Evolutionary conservation across 768 basidiomycete species (phyloP).

Genomic region (Leccinellum albellum): DNA sequence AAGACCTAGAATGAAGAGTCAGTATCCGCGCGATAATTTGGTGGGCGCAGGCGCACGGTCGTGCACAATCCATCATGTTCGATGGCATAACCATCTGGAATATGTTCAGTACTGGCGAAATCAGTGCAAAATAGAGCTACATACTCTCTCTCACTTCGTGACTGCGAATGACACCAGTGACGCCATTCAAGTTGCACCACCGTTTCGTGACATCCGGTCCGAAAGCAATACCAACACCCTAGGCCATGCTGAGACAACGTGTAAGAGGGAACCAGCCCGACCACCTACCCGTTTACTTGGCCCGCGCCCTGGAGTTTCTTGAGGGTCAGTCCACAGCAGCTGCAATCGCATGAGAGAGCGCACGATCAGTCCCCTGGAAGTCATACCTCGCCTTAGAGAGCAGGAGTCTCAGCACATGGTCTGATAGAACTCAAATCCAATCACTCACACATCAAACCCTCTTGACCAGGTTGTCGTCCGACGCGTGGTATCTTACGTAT

Average conservation of each 20-base stretch:
- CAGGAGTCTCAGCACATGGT: slow-evolving; percentile 8
- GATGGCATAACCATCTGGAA: slow-evolving; percentile 82
- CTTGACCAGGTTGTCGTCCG: slow-evolving; percentile 88
- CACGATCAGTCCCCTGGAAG: not conserved
- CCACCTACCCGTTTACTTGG: slow-evolving; percentile 89
- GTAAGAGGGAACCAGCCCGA: not conserved
- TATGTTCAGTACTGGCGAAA: slow-evolving; percentile 1
- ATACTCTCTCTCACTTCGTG: slow-evolving; percentile 93
- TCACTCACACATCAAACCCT: slow-evolving; percentile 87
- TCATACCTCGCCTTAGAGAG: slow-evolving; percentile 56
- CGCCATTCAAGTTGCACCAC: slow-evolving; percentile 85
- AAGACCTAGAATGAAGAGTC: slow-evolving; percentile 55
- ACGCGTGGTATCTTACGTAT: slow-evolving; percentile 84
- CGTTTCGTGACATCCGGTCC: slow-evolving; percentile 89
- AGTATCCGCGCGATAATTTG: slow-evolving; percentile 4
- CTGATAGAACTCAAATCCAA: slow-evolving; percentile 3
- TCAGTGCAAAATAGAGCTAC: slow-evolving; percentile 18
- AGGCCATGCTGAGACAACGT: slow-evolving; percentile 14
- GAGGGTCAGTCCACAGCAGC: slow-evolving; percentile 97
- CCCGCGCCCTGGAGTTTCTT: slow-evolving; percentile 81
- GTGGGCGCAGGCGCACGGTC: slow-evolving; percentile 51
- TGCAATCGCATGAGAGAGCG: slow-evolving; percentile 30
- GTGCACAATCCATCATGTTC: slow-evolving; percentile 95
- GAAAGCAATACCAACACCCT: slow-evolving; percentile 95
- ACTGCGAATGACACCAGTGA: slow-evolving; percentile 87